Percentiles rank a stretch among this genome's conserved stretches.
phyloP scores from a whole-genome alignment of 192 early-diverging fungal genomes.

The Martensiomyces pterosporus region DNA sequence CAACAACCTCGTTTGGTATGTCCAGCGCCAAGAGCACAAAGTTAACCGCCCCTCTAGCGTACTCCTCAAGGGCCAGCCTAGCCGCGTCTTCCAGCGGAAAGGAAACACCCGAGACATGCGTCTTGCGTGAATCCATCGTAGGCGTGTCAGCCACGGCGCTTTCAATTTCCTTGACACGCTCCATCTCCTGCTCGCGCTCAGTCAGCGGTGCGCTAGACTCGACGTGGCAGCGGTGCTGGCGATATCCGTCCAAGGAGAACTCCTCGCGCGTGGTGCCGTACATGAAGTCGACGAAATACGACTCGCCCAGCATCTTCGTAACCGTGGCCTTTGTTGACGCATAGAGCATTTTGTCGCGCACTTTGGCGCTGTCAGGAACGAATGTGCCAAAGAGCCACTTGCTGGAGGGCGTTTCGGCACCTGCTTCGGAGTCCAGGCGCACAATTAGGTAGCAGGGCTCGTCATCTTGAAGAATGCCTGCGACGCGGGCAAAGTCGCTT shows the following conservation, averaged over 20 bases:
- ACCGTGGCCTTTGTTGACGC: slow-evolving; percentile 80
- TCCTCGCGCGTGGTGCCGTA: slow-evolving; percentile 61
- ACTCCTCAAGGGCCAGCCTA: slow-evolving; percentile 54
- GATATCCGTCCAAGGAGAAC: slow-evolving; percentile 31
- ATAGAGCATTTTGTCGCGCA: slow-evolving; percentile 94
- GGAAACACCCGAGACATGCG: slow-evolving; percentile 62
- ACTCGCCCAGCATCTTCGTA: slow-evolving; percentile 74
- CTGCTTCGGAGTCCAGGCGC: slow-evolving; percentile 52
- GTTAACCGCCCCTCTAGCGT: slow-evolving; percentile 55
- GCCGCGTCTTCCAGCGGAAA: slow-evolving; percentile 63
- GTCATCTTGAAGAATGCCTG: slow-evolving; percentile 49
- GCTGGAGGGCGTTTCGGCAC: slow-evolving; percentile 4
- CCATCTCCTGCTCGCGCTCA: slow-evolving; percentile 77
- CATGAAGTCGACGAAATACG: slow-evolving; percentile 75
- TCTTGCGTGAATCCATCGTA: slow-evolving; percentile 52
- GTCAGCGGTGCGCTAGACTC: slow-evolving; percentile 76
- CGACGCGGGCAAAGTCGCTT: slow-evolving; percentile 54
- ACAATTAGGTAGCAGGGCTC: slow-evolving; percentile 66
- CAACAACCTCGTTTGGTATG: slow-evolving; percentile 52
- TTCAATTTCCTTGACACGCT: slow-evolving; percentile 45
- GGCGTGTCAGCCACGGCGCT: slow-evolving; percentile 5
- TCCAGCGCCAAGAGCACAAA: slow-evolving; percentile 57
- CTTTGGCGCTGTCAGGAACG: slow-evolving; percentile 75
- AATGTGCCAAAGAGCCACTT: slow-evolving; percentile 74
- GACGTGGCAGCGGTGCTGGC: slow-evolving; percentile 21